Percentiles rank a stretch among this genome's conserved stretches.
Conservation (phyloP, 805 yeast genomes). For the Myxozyma nipponensis region DNA sequence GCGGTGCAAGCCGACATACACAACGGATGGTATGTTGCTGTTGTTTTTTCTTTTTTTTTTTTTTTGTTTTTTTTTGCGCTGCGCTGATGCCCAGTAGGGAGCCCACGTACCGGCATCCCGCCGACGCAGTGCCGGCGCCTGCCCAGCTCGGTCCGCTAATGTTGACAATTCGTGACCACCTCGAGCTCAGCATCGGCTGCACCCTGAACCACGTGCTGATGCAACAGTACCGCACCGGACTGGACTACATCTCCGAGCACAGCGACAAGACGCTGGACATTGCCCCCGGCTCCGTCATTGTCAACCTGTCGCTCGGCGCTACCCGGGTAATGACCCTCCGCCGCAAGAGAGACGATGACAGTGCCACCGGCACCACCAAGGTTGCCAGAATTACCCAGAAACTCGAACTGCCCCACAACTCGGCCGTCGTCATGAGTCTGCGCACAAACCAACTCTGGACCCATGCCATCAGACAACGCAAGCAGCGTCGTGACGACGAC, state of each 20-base stretch:
- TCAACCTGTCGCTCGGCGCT: slow-evolving; percentile 26
- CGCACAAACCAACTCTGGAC: slow-evolving; percentile 24
- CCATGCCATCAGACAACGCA: slow-evolving; percentile 22
- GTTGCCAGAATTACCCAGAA: slow-evolving; percentile 11
- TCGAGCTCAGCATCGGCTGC: slow-evolving; percentile 10
- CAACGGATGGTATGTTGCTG: slow-evolving; percentile 10
- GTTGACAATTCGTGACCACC: not conserved
- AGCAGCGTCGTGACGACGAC: slow-evolving; percentile 1
- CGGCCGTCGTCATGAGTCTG: slow-evolving; percentile 18
- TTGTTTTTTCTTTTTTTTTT: too few relatives aligned
- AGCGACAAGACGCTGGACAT: slow-evolving; percentile 28
- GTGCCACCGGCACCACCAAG: slow-evolving; percentile 2
- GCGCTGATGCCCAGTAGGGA: slow-evolving; percentile 2
- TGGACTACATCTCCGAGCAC: slow-evolving; percentile 28
- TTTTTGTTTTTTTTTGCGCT: too few relatives aligned
- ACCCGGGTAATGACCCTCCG: slow-evolving; percentile 16
- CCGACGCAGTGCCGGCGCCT: slow-evolving; percentile 18
- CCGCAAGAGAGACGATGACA: slow-evolving; percentile 6
- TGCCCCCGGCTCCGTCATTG: slow-evolving; percentile 25
- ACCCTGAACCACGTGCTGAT: slow-evolving; percentile 25
- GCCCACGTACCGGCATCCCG: slow-evolving; percentile 27
- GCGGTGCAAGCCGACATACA: slow-evolving; percentile 21
- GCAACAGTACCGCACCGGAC: slow-evolving; percentile 24
- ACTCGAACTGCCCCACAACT: slow-evolving; percentile 18
- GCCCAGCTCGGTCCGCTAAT: slow-evolving; percentile 2